These are phyloP conservation scores for Prunus kanzakura DNA, from an alignment of 306 rosid species.

Conservation along the genomic window DNA sequence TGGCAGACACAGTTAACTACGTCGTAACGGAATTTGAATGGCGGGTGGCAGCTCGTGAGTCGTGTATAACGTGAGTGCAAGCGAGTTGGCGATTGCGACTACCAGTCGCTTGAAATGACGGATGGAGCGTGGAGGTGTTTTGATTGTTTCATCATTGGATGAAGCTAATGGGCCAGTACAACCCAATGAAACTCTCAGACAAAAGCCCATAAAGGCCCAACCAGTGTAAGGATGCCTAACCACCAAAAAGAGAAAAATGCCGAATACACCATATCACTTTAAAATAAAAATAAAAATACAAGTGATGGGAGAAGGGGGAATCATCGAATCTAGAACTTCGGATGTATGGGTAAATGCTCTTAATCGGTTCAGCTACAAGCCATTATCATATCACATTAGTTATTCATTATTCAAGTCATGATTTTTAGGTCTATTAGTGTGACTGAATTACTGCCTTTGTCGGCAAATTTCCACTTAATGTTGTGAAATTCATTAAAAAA, in stretches of 20 bases:
- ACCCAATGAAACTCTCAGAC: background rate
- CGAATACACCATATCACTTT: too few relatives aligned
- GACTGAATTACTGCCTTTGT: too few relatives aligned
- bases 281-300: too few relatives aligned
- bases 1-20: background rate
- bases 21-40: background rate
- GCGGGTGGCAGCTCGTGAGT: background rate
- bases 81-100: background rate
- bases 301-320: accelerated
- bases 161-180: background rate
- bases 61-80: background rate
- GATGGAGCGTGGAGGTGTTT: background rate
- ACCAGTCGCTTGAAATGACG: background rate
- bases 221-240: background rate
- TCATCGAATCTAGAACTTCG: too few relatives aligned
- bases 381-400: too few relatives aligned
- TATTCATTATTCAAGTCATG: too few relatives aligned
- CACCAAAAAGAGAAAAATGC: too few relatives aligned
- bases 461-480: too few relatives aligned
- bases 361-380: too few relatives aligned
- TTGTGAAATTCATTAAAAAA: too few relatives aligned
- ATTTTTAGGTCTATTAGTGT: too few relatives aligned
- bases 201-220: background rate
- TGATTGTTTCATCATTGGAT: background rate
- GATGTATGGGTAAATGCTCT: too few relatives aligned